Conservation (phyloP, 257 asterid species). For the Linderniella brevidens region DNA sequence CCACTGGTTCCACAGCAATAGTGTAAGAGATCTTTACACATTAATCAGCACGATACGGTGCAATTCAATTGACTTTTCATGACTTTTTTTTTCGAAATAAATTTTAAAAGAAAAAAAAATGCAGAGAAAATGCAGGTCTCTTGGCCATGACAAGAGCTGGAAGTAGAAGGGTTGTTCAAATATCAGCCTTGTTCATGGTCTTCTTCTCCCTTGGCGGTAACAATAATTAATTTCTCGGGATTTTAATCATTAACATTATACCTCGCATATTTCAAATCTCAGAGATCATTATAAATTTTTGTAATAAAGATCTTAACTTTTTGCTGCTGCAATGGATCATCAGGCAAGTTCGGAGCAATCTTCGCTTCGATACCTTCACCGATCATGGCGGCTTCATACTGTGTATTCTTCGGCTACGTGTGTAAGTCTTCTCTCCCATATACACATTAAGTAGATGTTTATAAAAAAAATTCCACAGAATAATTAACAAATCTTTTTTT, state of each 20-base stretch:
- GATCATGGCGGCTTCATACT: constrained; percentile 61
- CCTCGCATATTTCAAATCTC: too few relatives aligned
- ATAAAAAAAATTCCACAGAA: background rate
- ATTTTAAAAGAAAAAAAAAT: background rate
- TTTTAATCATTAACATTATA: too few relatives aligned
- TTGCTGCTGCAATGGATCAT: constrained; percentile 1
- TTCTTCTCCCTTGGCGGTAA: constrained; percentile 59
- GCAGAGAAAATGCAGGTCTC: constrained; percentile 72
- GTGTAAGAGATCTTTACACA: constrained; percentile 22
- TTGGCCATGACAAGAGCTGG: constrained; percentile 66
- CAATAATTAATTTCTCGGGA: background rate
- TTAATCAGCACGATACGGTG: background rate
- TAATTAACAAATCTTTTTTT: background rate
- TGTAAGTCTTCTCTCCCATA: constrained; percentile 21
- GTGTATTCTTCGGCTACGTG: constrained; percentile 58
- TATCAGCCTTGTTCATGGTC: constrained; percentile 62
- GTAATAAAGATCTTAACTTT: background rate
- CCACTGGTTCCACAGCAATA: constrained; percentile 49
- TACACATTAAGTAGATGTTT: too few relatives aligned
- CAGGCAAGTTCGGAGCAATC: constrained; percentile 70
- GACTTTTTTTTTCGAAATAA: too few relatives aligned
- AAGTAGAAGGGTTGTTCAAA: constrained; percentile 66
- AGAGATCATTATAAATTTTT: too few relatives aligned
- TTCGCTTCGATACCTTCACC: constrained; percentile 61
- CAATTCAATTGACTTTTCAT: background rate